Base-by-base conservation (phyloP, 139 green algal genomes). In the Diplosphaera chodatii region DNA sequence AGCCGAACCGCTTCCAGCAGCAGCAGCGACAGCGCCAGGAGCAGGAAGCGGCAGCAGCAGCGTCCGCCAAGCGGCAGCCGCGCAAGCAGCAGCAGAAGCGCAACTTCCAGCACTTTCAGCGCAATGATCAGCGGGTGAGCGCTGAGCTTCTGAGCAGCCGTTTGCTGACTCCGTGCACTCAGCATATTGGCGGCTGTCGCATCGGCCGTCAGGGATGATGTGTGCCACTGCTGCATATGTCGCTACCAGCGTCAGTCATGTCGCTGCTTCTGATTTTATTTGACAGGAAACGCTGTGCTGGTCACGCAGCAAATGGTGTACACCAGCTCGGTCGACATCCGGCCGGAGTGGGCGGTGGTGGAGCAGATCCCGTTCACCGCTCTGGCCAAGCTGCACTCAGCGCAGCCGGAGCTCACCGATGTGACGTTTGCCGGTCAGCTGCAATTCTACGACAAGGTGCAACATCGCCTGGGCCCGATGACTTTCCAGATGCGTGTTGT, bases 341-440 rank as follows among this genome's bases (percentile, higher is more conserved):
- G 85, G 18, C 92, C 95, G 0, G 93, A 98, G 64, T 99, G 95
- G 95, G 76, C 73, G 1, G 86, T 99, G 29, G 77, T 97, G 62
- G 95, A 99, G 83, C 88, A 97, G 83, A 93, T 99, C 56, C 77
- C 85, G 10, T 88, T 98, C 37, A 40, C 86, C 27, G 70, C 80
- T 20, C 83, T 99, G 72, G 73, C 74, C 31, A 97, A 97, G 83
- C 86, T 99, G 18, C 85, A 76, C 66, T 90, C 81, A 18, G 25
- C 70, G 30, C 74, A 77, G 6, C 71, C 71, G 2, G 80, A 88
- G 40, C 65, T 77, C 1, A 65, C 84, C 63, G 83, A 89, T 68
- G 29, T 90, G 23, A 68, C 70, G 25, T 73, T 72, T 15, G 90
- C 78, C 73, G 93, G 93, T 28, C 40, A 78, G 27, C 79, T 99